Base-by-base conservation (phyloP, 768 basidiomycete species). In the Asterophora lycoperdoides region DNA sequence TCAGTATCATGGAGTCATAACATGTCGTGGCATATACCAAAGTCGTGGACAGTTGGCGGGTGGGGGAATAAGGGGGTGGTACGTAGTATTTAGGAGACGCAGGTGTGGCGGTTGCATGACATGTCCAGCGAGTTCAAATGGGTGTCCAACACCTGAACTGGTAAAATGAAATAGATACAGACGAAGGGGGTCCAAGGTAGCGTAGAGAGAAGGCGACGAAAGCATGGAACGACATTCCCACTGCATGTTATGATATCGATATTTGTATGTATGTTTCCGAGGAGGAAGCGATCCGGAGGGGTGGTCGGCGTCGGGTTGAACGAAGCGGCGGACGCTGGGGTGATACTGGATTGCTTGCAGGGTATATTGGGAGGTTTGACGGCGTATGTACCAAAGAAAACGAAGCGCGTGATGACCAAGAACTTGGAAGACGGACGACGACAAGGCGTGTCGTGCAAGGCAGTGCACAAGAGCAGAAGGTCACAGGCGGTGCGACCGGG, bases 321-420 rank as follows among this genome's bases (percentile, higher is more conserved):
- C 19, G 34, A 30, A 18, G 43, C 9, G 38, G 19, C 14, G 36
- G 32, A 43, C 37, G 36, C 37, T 20, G 46, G 46, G 51, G 52
- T 51, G 42, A 57, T 55, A 62, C 46, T 54, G 58, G 44, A 20
- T 61, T 56, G 53, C 54, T 61, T 61, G 56, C 51, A 53, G 62
- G 62, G 62, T 63, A 63, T 63, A 63, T 54, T 57, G 54, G 38
- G 46, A 41, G 8, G 33, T 38, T 56, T 56, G 54, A 50, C 40
- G 53, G 50, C 56, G 52, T 54, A 43, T 61, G 46, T 57, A 59
- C 55, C 54, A 49, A 54, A 49, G 44, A 56, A 48, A 54, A 55
- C 55, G 38, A 52, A 34, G 51, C 55, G 48, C 35, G 46, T 10
- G 46, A 54, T 36, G 54, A 55, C 42, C 54, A 56, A 58, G 44